Evolutionary conservation across 73 alveolate species (phyloP), one percentile per base, ranked within the genome.

Genomic region (Blepharisma stoltei): DNA sequence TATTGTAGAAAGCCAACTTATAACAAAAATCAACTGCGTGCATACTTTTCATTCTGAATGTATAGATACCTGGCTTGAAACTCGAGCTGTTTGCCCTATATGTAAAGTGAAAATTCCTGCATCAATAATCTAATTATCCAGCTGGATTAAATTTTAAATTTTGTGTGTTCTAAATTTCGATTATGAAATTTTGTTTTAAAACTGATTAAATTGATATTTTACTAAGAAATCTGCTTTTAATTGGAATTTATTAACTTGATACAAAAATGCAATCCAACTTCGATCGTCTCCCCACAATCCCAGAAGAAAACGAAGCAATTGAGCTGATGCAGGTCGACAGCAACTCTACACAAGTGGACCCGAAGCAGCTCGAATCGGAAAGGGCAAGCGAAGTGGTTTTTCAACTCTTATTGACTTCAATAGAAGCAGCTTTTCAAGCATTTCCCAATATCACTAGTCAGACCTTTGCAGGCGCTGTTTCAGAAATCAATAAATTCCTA

Each of bases 21-120:
- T 88, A 2, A 88, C 55, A 50, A 66, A 70, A 25, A 78, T 88
- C 23, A 81, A 84, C 18, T 88, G 93, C 49, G 73, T 60, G 18
- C 73, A 60, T 25, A 60, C 23, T 60, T 60, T 60, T 60, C 73
- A 60, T 60, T 14, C 48, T 60, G 73, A 60, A 20, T 60, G 73
- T 60, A 25, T 25, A 14, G 45, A 60, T 60, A 25, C 14, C 46
- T 60, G 73, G 73, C 73, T 60, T 60, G 23, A 38, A 25, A 25
- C 49, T n/a, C 14, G 23, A 2, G 23, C 14, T 14, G 45, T 60
- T 18, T 60, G 73, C 45, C 73, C 73, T 8, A 60, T 38, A 18
- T 60, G 73, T 25, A 60, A 60, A 32, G 41, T 32, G 41, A 32
- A 32, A 32, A 32, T 32, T 1, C 41, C 41, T 32, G 41, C 41